A percentile compares a stretch with the other conserved stretches of the same genome.
Conservation (phyloP, 768 basidiomycete genomes). For the Fomitopsis serialis region DNA sequence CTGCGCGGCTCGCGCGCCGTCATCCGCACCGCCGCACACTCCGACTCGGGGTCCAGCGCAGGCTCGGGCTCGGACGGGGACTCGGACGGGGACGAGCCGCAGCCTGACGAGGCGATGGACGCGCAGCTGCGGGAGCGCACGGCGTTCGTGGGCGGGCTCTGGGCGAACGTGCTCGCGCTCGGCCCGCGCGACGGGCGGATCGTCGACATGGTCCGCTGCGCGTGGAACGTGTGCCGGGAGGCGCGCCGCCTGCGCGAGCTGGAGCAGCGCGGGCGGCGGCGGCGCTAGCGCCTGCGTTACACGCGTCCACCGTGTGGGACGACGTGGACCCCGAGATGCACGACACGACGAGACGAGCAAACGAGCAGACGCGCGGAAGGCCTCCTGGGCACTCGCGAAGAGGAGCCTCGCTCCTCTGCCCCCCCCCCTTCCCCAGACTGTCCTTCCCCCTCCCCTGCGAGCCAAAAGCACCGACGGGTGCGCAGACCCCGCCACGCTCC, state of each 20-base stretch:
- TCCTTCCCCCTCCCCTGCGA: no score
- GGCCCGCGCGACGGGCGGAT: constrained; percentile 41
- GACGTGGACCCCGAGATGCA: no score
- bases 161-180: constrained; percentile 57
- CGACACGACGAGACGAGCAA: no score
- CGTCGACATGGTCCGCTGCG: constrained; percentile 45
- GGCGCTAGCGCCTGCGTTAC: no score
- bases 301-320: no score
- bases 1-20: constrained; percentile 25
- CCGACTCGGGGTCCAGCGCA: background rate
- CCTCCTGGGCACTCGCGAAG: no score
- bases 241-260: constrained; percentile 34
- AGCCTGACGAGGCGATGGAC: constrained; percentile 16
- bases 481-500: no score
- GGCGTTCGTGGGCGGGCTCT: constrained; percentile 52
- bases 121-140: constrained; percentile 28
- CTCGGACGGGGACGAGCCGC: background rate
- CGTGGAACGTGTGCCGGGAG: constrained; percentile 75
- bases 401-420: no score
- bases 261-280: background rate
- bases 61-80: background rate
- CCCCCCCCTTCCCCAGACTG: no score
- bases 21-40: constrained; percentile 7
- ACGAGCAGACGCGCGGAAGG: no score
- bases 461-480: no score